Evolutionary conservation across 208 protist genomes (phyloP).

Genomic region (Endotrypanum monterogeii): DNA sequence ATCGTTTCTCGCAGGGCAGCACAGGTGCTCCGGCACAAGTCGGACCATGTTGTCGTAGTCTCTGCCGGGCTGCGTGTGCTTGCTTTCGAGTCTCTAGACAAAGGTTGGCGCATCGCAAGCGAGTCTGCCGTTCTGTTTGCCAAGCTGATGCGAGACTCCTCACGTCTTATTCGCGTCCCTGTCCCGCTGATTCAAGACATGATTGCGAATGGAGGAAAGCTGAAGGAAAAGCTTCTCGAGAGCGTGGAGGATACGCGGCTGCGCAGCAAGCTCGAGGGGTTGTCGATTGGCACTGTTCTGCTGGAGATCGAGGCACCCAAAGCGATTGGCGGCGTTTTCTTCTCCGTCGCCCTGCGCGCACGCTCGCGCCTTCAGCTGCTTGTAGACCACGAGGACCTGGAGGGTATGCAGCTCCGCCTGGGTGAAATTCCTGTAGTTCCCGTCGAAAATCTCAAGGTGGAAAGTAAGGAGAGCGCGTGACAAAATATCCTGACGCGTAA

Average conservation of each 20-base stretch:
- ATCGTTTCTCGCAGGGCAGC: constrained; percentile 62
- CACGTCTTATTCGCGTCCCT: constrained; percentile 56
- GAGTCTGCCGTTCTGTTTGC: constrained; percentile 75
- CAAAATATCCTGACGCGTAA: too few relatives aligned
- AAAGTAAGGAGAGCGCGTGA: background rate
- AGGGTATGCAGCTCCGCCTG: constrained; percentile 74
- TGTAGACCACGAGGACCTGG: constrained; percentile 84
- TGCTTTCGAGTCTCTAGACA: constrained; percentile 66
- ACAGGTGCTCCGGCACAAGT: constrained; percentile 63
- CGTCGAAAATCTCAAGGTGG: background rate
- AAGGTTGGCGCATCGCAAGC: constrained; percentile 75
- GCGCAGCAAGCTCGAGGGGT: constrained; percentile 36
- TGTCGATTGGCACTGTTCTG: constrained; percentile 66
- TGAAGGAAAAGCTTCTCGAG: constrained; percentile 63
- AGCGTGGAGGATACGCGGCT: constrained; percentile 57
- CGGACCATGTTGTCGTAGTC: constrained; percentile 66
- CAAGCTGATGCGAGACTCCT: constrained; percentile 56
- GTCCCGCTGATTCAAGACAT: constrained; percentile 57
- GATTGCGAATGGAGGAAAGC: constrained; percentile 51
- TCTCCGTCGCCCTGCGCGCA: constrained; percentile 68
- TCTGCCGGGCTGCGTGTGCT: constrained; percentile 79
- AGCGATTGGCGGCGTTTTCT: constrained; percentile 47
- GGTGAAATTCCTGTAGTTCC: constrained; percentile 33
- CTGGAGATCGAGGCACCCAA: constrained; percentile 47
- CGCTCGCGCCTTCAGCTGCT: constrained; percentile 72